Evolutionary conservation across 1,284 basidiomycete species (phyloP), one percentile per base, ranked within the genome.

Genomic region (Grifola frondosa): DNA sequence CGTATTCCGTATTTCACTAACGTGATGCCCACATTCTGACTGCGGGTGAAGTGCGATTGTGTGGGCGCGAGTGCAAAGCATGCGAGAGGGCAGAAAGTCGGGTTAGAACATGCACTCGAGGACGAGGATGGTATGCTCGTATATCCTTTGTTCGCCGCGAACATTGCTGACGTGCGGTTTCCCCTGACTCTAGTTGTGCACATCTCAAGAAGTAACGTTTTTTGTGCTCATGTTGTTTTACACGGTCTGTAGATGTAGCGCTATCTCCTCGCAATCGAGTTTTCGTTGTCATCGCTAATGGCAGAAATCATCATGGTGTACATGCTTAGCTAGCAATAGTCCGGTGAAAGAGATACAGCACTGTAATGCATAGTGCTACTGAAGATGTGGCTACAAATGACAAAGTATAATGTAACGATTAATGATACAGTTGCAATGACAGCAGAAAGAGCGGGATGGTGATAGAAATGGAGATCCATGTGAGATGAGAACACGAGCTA

Each of bases 1-100:
- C 58, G 84, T 66, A 22, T 33, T 22, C 52, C 58, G 84, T 66
- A 22, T 33, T 22, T 22, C 13, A 1, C 12, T 42, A 26, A 31
- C 21, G 22, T 22, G n/a, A n/a, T n/a, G n/a, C n/a, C n/a, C n/a
- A n/a, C n/a, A n/a, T n/a, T n/a, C n/a, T n/a, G n/a, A n/a, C n/a
- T n/a, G n/a, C n/a, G n/a, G n/a, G n/a, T 17, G 4, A 46, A 93
- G 88, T 63, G 91, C 91, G 12, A 74, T 94, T 46, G 93, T 96
- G 1, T 97, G 91, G 89, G 95, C 40, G 75, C 91, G 1, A 96
- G 91, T 52, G 95, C 94, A 19, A 99, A 98, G 69, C 97, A 99
- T 64, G 76, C 93, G 11, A 77, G 95, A 55, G 97, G 97, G 2
- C 97, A 99, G 68, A 95, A 97, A 63, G 94, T 97, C 22, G 96